Conservation (phyloP, 805 yeast genomes). For the Candida ipomoeae region DNA sequence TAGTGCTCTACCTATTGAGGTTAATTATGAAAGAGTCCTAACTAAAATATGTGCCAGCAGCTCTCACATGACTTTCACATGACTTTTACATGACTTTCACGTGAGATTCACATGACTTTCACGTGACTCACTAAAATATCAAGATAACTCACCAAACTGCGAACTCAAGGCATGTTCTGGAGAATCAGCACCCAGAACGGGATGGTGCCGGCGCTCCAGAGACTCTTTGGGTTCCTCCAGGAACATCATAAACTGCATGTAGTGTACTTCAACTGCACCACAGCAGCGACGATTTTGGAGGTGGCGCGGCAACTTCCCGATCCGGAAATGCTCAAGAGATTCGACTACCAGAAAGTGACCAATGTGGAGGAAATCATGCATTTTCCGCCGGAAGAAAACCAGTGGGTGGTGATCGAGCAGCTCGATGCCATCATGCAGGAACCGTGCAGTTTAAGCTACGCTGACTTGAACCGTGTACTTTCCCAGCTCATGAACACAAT, state of each 20-base stretch:
- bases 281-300: slow-evolving; percentile 11
- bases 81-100: neutral
- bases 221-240: slow-evolving; percentile 7
- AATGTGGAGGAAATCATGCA: slow-evolving; percentile 9
- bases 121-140: neutral
- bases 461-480: slow-evolving; percentile 10
- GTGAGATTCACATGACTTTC: neutral
- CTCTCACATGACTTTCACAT: too few species aligned
- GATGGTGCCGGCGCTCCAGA: slow-evolving; percentile 5
- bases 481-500: slow-evolving; percentile 7
- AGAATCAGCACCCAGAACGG: slow-evolving; percentile 5
- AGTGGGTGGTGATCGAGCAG: slow-evolving; percentile 15
- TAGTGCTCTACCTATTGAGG: too few species aligned
- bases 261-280: slow-evolving; percentile 15
- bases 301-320: slow-evolving; percentile 8
- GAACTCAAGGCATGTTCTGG: slow-evolving; percentile 5
- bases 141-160: too few species aligned
- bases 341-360: slow-evolving; percentile 16
- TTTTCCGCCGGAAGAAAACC: slow-evolving; percentile 1
- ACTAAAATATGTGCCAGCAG: too few species aligned
- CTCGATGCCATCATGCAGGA: slow-evolving; percentile 17
- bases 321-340: neutral
- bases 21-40: too few species aligned
- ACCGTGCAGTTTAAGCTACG: slow-evolving; percentile 6
- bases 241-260: neutral